Base-by-base conservation (phyloP, 352 stramenopile genomes). In the Phytopythium aichiense region DNA sequence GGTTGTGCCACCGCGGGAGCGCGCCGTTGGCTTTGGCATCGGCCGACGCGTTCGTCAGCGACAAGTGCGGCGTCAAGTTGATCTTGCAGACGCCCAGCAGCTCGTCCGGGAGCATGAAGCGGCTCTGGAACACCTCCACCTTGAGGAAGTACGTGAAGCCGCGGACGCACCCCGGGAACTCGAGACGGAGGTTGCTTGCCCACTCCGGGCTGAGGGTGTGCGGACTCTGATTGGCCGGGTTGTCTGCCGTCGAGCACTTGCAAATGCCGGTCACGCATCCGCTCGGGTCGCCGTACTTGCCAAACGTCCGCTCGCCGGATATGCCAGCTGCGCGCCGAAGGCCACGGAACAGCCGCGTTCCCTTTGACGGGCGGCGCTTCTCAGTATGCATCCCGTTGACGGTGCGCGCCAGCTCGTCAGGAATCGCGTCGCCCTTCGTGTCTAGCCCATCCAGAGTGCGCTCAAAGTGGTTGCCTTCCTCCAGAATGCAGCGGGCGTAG, bases 51-150 rank as follows among this genome's bases (percentile, higher is more conserved):
- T 87, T 87, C 46, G 89, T 80, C 38, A 94, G 68, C 38, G 82
- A 88, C 16, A 94, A 55, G 59, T 94, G 82, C n/a, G 85, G 83
- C n/a, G 79, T 91, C 23, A 94, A 68, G 55, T 94, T 94, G 67
- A 94, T 89, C 61, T 89, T 91, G 56, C 83, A 94, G 0, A 94
- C 85, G 22, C 85, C 85, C 52, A 94, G 64, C 15, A 94, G 59
- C 53, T 88, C 83, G 60, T 94, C 85, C 2, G 74, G 69, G 6
- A 91, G 68, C 83, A 94, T 92, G 53, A 94, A 94, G 7, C 82
- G 81, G 71, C 82, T 94, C 50, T 94, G 85, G 51, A 91, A 94
- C 0, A 92, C 78, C 62, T 94, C 85, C 4, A 92, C 73, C 52
- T 90, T 92, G 20, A 94, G 48, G 37, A 84, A 91, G 42, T 91